Base-by-base conservation (phyloP, 257 asterid genomes). In the Penstemon davidsonii region DNA sequence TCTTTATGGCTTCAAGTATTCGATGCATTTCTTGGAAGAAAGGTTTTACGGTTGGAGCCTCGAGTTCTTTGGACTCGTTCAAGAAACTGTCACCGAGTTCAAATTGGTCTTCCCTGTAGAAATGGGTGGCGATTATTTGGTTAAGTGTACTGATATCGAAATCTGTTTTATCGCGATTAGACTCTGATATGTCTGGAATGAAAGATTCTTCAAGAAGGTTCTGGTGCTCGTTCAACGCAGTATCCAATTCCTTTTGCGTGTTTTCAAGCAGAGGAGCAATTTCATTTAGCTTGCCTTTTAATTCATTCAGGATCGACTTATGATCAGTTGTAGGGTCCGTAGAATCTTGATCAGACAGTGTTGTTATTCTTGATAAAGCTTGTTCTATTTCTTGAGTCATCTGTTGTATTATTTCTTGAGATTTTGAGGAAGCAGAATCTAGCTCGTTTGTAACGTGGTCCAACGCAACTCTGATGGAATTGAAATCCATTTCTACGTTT, bases 391-490 rank as follows among this genome's bases (percentile, higher is more conserved):
- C 96, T 64, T 73, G 86, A 58, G 79, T 78, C 15, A 91, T 84
- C 70, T 80, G 89, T 62, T 82, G 89, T 12, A 91, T 79, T 57
- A 86, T 82, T 83, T 94, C 97, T 73, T 82, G 96, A 63, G 86
- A 82, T 80, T 88, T 88, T 0, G 96, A 84, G 52, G 88, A 88
- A 9, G 95, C 78, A 62, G 88, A 75, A 75, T 88, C 88, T 49
- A 88, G 97, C 84, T 88, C 91, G 91, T 91, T 91, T 4, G 95
- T 73, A 18, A 87, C 99, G 5, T 90, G 94, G 80, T 87, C 92
- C 68, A 91, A 90, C 47, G 95, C 95, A 73, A 87, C 96, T 82
- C 83, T 87, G 77, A 88, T 86, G 66, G 87, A 71, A 79, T 70
- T 87, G 88, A 94, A 66, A 76, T 94, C 97, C 99, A 91, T 90